Conservation (phyloP, 148 eudicot species). For the Chenopodium berlandieri region DNA sequence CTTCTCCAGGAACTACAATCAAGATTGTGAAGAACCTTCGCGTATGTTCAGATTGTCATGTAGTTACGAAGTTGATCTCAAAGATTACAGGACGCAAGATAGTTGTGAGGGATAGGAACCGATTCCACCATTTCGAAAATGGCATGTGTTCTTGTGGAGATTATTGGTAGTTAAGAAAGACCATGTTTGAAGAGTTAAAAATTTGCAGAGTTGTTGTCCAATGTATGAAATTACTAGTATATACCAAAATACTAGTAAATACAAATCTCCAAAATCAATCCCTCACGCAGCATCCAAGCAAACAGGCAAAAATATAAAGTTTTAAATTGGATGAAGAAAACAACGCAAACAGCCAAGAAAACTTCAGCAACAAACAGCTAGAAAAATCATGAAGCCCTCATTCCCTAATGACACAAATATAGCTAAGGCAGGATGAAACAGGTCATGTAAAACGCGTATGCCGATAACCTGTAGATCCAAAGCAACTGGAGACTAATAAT, state of each 20-base stretch:
- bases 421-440: too few relatives aligned
- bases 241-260: too few relatives aligned
- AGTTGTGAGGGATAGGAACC: constrained; percentile 71
- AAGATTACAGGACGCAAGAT: constrained; percentile 77
- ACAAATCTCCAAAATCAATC: neutral
- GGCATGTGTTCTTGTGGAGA: constrained; percentile 90
- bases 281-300: neutral
- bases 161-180: constrained; percentile 52
- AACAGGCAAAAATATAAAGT: neutral
- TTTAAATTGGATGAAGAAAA: neutral
- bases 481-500: neutral
- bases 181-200: neutral
- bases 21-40: constrained; percentile 82
- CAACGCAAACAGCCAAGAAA: neutral
- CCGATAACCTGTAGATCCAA: neutral
- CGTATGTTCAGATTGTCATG: constrained; percentile 80
- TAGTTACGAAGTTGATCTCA: constrained; percentile 66
- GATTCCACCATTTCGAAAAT: constrained; percentile 79
- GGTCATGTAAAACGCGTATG: too few relatives aligned
- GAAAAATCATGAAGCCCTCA: neutral
- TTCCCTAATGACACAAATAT: neutral
- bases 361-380: neutral
- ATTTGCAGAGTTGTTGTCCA: neutral
- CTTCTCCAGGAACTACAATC: constrained; percentile 57
- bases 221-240: neutral